Conservation (phyloP, 768 basidiomycete species). For the Suillus plorans region DNA sequence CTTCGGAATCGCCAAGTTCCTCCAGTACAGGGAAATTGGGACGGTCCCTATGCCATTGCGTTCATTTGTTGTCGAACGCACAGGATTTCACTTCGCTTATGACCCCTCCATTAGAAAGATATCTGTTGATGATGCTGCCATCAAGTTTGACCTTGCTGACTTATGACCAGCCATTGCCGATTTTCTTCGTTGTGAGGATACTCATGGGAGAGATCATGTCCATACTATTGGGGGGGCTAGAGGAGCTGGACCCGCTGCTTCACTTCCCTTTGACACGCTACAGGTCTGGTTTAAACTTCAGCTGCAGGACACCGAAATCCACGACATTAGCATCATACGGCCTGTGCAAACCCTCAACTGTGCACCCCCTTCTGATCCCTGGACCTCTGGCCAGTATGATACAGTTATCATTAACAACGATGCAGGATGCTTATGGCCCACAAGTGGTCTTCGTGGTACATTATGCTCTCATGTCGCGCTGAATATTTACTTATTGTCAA, state of each 20-base stretch:
- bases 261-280: conserved; percentile 16
- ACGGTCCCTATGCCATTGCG: conserved; percentile 12
- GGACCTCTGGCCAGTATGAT: conserved; percentile 4
- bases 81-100: conserved; percentile 26
- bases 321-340: not conserved
- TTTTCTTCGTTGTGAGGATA: too few species aligned
- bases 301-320: not conserved
- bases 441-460: conserved; percentile 1
- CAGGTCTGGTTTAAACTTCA: conserved; percentile 21
- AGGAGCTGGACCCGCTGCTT: not conserved
- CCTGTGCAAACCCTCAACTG: conserved; percentile 1
- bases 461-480: not conserved
- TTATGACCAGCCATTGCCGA: conserved; percentile 15
- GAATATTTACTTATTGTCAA: not conserved
- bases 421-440: not conserved
- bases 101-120: conserved; percentile 22
- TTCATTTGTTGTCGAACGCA: conserved; percentile 12
- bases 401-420: not conserved
- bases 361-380: not conserved
- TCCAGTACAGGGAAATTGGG: not conserved
- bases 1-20: not conserved
- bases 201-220: too few species aligned
- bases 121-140: conserved; percentile 22
- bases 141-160: not conserved
- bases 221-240: not conserved